A percentile compares a stretch with the other conserved stretches of the same genome.
phyloP scores from a whole-genome alignment of 2,329 filamentous ascomycete species.

The Herpomyces periplanetae region DNA sequence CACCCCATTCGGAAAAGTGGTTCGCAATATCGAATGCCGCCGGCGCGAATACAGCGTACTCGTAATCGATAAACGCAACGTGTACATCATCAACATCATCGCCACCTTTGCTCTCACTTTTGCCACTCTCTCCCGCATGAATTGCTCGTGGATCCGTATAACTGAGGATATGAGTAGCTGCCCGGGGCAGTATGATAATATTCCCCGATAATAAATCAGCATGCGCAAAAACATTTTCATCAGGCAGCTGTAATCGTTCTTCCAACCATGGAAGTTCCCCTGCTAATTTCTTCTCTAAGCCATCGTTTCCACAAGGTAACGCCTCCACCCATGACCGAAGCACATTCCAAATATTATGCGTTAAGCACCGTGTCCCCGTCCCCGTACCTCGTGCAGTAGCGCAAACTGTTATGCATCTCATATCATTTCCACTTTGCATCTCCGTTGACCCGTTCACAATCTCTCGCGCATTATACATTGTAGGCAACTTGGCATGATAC shows the following conservation, averaged over 20 bases:
- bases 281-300: slow-evolving; percentile 24
- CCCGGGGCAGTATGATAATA: slow-evolving; percentile 33
- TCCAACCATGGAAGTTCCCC: slow-evolving; percentile 34
- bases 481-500: slow-evolving; percentile 44
- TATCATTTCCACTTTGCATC: no score
- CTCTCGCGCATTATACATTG: no score
- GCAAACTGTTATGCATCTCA: no score
- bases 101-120: slow-evolving; percentile 9
- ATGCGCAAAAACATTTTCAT: slow-evolving; percentile 54
- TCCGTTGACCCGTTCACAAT: no score
- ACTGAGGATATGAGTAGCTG: slow-evolving; percentile 6
- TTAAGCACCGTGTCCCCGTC: no score
- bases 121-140: slow-evolving; percentile 3
- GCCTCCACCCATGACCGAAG: slow-evolving; percentile 85
- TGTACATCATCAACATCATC: no score
- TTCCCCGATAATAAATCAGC: slow-evolving; percentile 89
- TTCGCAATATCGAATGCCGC: slow-evolving; percentile 89
- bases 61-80: slow-evolving; percentile 82
- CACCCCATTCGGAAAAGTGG: slow-evolving; percentile 93
- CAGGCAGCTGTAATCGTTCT: slow-evolving; percentile 12
- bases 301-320: slow-evolving; percentile 28
- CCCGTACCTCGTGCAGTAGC: no score
- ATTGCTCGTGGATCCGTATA: slow-evolving; percentile 5
- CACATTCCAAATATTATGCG: slow-evolving; percentile 75
- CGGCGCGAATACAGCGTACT: slow-evolving; percentile 75